phyloP scores from a whole-genome alignment of 148 eudicot species.

The Beta vulgaris region DNA sequence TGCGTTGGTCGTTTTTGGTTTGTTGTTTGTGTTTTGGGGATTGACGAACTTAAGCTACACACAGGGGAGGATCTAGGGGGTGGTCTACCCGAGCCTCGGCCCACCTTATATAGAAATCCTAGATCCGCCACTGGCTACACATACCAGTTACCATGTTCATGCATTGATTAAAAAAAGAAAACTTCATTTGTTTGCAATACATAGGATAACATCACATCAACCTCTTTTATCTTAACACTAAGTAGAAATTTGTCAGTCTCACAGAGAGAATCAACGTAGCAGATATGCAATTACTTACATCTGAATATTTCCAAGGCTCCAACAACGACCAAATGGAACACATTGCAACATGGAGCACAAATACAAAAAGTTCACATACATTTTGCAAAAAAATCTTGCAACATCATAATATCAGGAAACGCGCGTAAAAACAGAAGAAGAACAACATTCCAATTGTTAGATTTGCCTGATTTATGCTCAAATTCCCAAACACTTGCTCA shows the following conservation, averaged over 20 bases:
- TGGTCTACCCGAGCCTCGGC: too few relatives aligned
- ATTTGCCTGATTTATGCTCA: constrained; percentile 5
- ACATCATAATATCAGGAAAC: too few relatives aligned
- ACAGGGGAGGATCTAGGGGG: too few relatives aligned
- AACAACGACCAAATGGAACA: not conserved
- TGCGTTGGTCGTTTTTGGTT: too few relatives aligned
- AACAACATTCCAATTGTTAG: not conserved
- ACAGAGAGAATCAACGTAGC: not conserved
- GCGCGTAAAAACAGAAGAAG: not conserved
- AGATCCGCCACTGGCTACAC: too few relatives aligned
- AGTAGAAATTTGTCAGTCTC: not conserved
- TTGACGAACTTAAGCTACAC: too few relatives aligned
- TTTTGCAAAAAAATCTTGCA: not conserved
- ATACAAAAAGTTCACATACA: not conserved
- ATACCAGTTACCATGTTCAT: too few relatives aligned
- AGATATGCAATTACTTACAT: not conserved
- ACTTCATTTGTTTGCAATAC: not conserved
- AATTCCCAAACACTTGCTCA: not conserved
- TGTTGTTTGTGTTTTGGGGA: too few relatives aligned
- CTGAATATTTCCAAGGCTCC: not conserved
- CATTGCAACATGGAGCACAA: not conserved
- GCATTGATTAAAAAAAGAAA: not conserved
- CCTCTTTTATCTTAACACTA: not conserved
- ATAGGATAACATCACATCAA: not conserved
- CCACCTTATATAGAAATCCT: too few relatives aligned